Evolutionary conservation across 139 green algal species (phyloP).

Genomic region (Pseudopediastrum boryanum): DNA sequence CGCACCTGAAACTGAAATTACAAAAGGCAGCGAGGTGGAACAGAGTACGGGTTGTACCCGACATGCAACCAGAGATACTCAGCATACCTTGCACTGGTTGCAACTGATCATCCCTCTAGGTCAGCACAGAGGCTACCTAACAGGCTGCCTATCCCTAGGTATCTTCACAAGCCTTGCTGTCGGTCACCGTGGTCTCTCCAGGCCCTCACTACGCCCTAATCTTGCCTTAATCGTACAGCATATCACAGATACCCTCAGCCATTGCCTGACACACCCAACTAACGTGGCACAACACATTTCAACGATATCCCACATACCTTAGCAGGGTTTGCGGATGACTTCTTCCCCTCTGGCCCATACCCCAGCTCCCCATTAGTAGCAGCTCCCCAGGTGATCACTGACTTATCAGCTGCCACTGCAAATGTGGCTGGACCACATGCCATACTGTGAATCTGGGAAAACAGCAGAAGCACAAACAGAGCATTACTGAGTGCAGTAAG

Average conservation of each 20-base stretch:
- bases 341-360: slow-evolving; percentile 88
- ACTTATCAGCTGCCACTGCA: slow-evolving; percentile 76
- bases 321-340: slow-evolving; percentile 87
- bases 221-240: background rate
- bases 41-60: too few species aligned
- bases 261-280: background rate
- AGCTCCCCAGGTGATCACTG: slow-evolving; percentile 85
- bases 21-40: too few species aligned
- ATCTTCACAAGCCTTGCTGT: too few species aligned
- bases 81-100: too few species aligned
- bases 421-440: slow-evolving; percentile 83
- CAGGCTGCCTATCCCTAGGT: too few species aligned
- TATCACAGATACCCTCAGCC: background rate
- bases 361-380: slow-evolving; percentile 89
- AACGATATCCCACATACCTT: slow-evolving; percentile 58
- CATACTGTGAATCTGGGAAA: slow-evolving; percentile 68
- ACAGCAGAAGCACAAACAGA: too few species aligned
- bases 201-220: background rate
- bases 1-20: too few species aligned
- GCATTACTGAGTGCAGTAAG: too few species aligned
- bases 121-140: too few species aligned
- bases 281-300: background rate
- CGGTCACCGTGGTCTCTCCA: background rate
- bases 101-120: too few species aligned
- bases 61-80: too few species aligned